Conservation (phyloP, 2,329 filamentous ascomycete genomes). For the Pseudocercospora vitis region DNA sequence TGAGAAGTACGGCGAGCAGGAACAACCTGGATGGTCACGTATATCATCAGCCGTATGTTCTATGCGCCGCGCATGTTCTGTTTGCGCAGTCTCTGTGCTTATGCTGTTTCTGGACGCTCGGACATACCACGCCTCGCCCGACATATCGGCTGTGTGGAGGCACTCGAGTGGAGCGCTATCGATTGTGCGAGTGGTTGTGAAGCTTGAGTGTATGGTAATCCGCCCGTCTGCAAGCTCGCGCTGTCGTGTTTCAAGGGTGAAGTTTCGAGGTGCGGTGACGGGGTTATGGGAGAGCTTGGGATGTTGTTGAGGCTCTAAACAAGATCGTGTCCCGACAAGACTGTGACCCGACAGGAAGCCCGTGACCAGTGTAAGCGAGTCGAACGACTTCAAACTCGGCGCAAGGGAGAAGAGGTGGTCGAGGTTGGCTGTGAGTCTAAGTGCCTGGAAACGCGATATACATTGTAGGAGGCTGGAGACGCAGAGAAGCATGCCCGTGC, state of each 20-base stretch:
- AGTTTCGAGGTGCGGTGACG: constrained; percentile 9
- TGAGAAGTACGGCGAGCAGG: constrained; percentile 95
- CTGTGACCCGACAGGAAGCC: no score
- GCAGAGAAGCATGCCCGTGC: not conserved
- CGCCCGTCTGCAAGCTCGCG: not conserved
- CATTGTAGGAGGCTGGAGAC: not conserved
- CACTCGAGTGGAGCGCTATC: constrained; percentile 3
- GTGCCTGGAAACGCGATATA: not conserved
- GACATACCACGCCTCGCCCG: constrained; percentile 42
- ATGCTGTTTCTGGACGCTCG: not conserved
- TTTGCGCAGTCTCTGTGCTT: not conserved
- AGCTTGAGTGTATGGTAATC: constrained; percentile 3
- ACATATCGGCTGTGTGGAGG: constrained; percentile 35
- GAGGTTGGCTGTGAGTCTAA: not conserved
- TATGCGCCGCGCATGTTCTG: not conserved
- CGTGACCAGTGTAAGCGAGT: constrained; percentile 9
- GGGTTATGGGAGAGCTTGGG: constrained; percentile 4
- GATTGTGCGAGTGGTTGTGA: constrained; percentile 3
- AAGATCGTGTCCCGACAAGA: constrained; percentile 17
- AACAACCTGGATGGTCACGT: constrained; percentile 66
- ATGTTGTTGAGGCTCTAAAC: constrained; percentile 16
- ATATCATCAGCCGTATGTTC: constrained; percentile 10
- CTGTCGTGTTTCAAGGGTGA: constrained; percentile 4
- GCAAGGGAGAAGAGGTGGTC: constrained; percentile 8
- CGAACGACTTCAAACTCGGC: not conserved